Percentiles rank a stretch among this genome's conserved stretches.
These are phyloP conservation scores for Dendrobium catenatum DNA, from an alignment of 106 monocot species.

Conservation along the genomic window DNA sequence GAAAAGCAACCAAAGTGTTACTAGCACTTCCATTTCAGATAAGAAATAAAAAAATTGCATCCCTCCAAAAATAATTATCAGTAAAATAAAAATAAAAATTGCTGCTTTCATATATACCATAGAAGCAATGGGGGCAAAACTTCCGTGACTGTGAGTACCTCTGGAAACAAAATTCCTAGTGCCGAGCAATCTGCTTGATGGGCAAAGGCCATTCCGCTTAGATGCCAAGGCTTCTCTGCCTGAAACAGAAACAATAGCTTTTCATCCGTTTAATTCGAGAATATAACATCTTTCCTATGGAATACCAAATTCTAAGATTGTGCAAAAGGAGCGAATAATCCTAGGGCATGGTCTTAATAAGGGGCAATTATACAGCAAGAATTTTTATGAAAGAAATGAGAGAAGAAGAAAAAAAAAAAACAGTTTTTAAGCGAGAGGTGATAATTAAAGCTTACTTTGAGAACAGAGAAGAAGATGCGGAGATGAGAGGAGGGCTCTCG, in stretches of 20 bases:
- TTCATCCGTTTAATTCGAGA: not conserved
- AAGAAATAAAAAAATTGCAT: too few species aligned
- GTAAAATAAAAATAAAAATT: not conserved
- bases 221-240: not conserved
- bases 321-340: not conserved
- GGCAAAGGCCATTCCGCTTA: not conserved
- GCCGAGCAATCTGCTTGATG: not conserved
- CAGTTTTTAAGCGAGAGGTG: not conserved
- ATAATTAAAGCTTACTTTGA: not conserved
- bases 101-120: slow-evolving; percentile 1
- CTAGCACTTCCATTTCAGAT: too few species aligned
- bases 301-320: not conserved
- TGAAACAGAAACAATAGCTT: not conserved
- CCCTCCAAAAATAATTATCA: too few species aligned
- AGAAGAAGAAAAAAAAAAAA: not conserved
- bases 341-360: not conserved
- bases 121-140: not conserved
- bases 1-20: too few species aligned
- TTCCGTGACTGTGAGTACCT: not conserved
- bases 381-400: not conserved
- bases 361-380: not conserved
- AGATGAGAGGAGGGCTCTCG: not conserved
- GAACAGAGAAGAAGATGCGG: not conserved
- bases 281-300: too few species aligned
- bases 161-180: not conserved